Conservation (phyloP, 2,329 filamentous ascomycete genomes). For the Botrytis fabae region DNA sequence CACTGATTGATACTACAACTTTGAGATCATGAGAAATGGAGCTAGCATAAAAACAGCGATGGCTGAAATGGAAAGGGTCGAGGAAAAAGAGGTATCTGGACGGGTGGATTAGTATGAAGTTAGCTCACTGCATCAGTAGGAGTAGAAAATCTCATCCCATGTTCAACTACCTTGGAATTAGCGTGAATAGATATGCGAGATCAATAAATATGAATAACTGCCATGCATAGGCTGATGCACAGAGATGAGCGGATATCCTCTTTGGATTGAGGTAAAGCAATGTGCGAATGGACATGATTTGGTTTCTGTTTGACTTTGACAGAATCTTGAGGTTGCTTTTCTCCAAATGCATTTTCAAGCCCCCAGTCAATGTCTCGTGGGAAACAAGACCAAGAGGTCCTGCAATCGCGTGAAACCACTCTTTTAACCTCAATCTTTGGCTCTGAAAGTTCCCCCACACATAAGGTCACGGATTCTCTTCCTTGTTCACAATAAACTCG, state of each 20-base stretch:
- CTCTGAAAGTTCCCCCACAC: background rate
- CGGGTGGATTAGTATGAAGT: background rate
- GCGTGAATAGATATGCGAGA: background rate
- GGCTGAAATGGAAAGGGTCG: background rate
- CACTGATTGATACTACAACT: background rate
- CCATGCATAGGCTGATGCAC: too few relatives aligned
- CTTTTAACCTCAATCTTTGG: rapidly evolving
- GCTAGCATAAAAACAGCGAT: background rate
- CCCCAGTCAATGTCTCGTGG: rapidly evolving
- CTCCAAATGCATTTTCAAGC: background rate
- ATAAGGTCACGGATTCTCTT: rapidly evolving
- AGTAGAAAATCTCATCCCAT: background rate
- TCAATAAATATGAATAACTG: background rate
- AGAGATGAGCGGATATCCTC: background rate
- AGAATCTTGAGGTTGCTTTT: background rate
- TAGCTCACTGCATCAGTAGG: background rate
- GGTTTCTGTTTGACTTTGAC: background rate
- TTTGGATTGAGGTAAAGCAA: background rate
- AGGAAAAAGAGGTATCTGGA: too few relatives aligned
- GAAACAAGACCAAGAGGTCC: background rate
- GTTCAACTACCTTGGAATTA: background rate
- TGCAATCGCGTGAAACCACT: background rate
- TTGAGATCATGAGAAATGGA: background rate
- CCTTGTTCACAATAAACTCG: background rate
- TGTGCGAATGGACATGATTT: background rate